These are phyloP conservation scores for Adansonia gregorii DNA, from an alignment of 441 rosid species.

Conservation along the genomic window DNA sequence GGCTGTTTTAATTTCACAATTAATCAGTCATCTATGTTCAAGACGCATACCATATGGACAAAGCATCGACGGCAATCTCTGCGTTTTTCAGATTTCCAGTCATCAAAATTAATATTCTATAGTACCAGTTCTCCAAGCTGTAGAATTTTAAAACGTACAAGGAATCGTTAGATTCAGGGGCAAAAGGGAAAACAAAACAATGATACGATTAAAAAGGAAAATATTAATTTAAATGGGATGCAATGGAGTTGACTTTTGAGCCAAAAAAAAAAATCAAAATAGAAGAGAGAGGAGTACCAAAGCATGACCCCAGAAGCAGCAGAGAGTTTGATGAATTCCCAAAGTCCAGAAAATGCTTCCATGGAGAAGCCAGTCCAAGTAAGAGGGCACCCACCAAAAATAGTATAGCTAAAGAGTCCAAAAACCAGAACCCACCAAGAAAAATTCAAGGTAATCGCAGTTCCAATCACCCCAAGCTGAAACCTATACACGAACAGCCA, in stretches of 20 bases:
- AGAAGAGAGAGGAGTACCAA: slow-evolving; percentile 42
- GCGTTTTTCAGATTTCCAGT: slow-evolving; percentile 68
- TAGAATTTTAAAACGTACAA: neutral
- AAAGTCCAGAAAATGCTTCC: slow-evolving; percentile 81
- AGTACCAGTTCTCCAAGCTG: slow-evolving; percentile 87
- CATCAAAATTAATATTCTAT: slow-evolving; percentile 68
- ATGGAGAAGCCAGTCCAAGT: slow-evolving; percentile 83
- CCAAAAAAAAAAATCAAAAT: neutral
- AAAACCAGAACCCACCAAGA: slow-evolving; percentile 77
- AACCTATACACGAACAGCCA: slow-evolving; percentile 59
- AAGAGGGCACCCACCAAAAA: slow-evolving; percentile 77
- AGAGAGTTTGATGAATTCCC: slow-evolving; percentile 84
- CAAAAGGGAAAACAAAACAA: neutral
- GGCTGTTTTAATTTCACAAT: neutral
- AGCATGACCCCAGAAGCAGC: slow-evolving; percentile 91
- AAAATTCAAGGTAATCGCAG: slow-evolving; percentile 50
- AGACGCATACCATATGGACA: slow-evolving; percentile 62
- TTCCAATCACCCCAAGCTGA: slow-evolving; percentile 62
- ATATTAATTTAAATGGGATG: neutral
- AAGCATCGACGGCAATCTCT: slow-evolving; percentile 72
- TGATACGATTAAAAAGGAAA: neutral
- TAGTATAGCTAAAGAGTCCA: slow-evolving; percentile 48
- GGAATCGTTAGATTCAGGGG: neutral
- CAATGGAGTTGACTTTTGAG: neutral
- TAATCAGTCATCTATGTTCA: neutral